Evolutionary conservation across 2,329 filamentous ascomycete genomes (phyloP), one percentile per base, ranked within the genome.

Genomic region (Aspergillus sp.): DNA sequence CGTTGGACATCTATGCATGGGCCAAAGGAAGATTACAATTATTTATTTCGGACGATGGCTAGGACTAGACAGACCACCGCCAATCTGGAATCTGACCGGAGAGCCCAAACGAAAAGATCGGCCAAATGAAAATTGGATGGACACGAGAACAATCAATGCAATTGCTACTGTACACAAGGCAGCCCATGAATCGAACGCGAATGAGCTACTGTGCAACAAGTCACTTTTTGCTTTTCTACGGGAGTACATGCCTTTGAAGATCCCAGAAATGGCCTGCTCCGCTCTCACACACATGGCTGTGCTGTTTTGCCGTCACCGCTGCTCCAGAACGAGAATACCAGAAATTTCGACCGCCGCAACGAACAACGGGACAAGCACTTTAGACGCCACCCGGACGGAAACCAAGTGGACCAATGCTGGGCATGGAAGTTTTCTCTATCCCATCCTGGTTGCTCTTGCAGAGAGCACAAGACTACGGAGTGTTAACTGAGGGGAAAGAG

Each of bases 1-100:
- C 37, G 55, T 67, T 63, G 59, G 62, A 67, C 62, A 66, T 52
- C 61, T 60, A 39, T 65, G 63, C 62, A 65, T 66, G 56, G 50
- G 49, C 53, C 51, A 49, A 55, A 54, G 46, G 53, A 60, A 53
- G 41, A 45, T 30, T 19, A 27, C 19, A 33, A 48, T 43, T 48
- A 43, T 39, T 44, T 41, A 17, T 45, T 35, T 15, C 41, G 41
- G 15, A 41, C n/a, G 13, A 17, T 15, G n/a, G 17, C 20, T 17
- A 9, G 38, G 38, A 41, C 19, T 41, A 9, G 22, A 35, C 44
- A 23, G 38, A 46, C 49, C 54, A 35, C 51, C 49, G 50, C 47
- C 39, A 38, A 53, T 38, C 23, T 35, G 19, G 46, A 58, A 49
- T 49, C 53, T 44, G 45, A 53, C 32, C 50, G 51, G 47, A 49